A percentile compares a stretch with the other conserved stretches of the same genome.
These are phyloP conservation scores for Saitozyma podzolica DNA, from an alignment of 768 basidiomycete species.

Conservation along the genomic window DNA sequence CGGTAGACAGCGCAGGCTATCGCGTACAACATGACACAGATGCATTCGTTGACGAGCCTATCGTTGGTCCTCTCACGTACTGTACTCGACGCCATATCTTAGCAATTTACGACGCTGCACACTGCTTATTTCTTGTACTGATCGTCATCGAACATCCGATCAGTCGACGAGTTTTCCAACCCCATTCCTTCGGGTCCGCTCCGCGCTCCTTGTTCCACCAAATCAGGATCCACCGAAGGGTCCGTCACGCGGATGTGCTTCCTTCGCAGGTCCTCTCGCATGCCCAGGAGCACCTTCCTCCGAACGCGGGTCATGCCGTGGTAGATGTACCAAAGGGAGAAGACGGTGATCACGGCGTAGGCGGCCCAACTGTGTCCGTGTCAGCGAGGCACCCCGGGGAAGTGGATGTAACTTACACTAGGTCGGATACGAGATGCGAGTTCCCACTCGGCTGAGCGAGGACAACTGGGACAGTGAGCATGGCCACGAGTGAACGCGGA, in stretches of 20 bases:
- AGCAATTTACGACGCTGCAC: not conserved
- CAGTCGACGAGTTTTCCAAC: no score
- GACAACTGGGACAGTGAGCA: constrained; percentile 27
- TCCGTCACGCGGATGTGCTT: constrained; percentile 5
- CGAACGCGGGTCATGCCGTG: constrained; percentile 61
- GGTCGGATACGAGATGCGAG: constrained; percentile 68
- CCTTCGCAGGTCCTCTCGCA: constrained; percentile 31
- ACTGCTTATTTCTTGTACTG: not conserved
- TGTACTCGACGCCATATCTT: not conserved
- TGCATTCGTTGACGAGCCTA: not conserved
- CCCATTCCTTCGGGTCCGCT: no score
- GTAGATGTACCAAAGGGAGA: constrained; percentile 64
- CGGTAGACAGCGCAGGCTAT: constrained; percentile 7
- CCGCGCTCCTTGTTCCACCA: not conserved
- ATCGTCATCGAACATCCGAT: not conserved
- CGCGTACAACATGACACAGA: not conserved
- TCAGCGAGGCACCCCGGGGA: not conserved
- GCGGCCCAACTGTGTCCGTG: constrained; percentile 55
- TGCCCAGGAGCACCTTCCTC: constrained; percentile 43
- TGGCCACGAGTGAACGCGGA: not conserved
- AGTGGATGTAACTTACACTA: constrained; percentile 54
- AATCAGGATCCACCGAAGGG: not conserved
- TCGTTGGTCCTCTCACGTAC: not conserved
- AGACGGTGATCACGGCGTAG: constrained; percentile 69
- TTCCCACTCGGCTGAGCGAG: constrained; percentile 52